Evolutionary conservation across 139 green algal genomes (phyloP), one percentile per base, ranked within the genome.

Genomic region (Tetradesmus lagerheimii): DNA sequence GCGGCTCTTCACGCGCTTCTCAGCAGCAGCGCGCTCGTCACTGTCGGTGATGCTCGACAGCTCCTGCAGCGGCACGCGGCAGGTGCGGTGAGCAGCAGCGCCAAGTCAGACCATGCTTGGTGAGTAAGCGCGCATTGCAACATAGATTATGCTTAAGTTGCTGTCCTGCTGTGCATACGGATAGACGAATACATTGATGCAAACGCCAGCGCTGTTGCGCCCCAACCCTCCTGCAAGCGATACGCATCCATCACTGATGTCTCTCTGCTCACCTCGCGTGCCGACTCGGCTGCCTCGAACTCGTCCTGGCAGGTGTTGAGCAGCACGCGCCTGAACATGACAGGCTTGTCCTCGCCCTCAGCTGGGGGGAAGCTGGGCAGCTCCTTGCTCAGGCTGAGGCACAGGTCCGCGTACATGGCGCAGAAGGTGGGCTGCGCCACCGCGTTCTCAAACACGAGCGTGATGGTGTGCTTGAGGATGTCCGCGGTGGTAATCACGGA

Each of bases 241-340:
- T 5, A 50, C 43, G 47, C 47, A 20, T 16, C 47, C 47, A n/a
- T n/a, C 47, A 20, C 47, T 62, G 47, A 11, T 62, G 2, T 11
- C 12, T 75, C 4, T n/a, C n/a, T n/a, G 16, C 62, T 41, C 78
- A 96, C 95, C 94, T 93, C 92, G 27, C 96, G 89, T 4, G 92
- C 93, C 34, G 93, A 88, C 71, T 95, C 92, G 31, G 95, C 95
- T 20, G 92, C 94, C 95, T 99, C 98, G 87, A 99, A 99, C 93
- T 99, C 97, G 80, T 99, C 97, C 94, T 99, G 98, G 95, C 98
- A 99, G 6, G 98, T 99, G 94, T 99, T 99, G 76, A 99, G 96
- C 92, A 99, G 94, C 85, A 99, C 96, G 50, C 97, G 94, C 38
- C 93, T 91, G 94, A 99, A 99, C 18, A 89, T 96, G 27, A 98